Evolutionary conservation across 2,329 filamentous ascomycete species (phyloP).

Genomic region (Westerdykella sp.): DNA sequence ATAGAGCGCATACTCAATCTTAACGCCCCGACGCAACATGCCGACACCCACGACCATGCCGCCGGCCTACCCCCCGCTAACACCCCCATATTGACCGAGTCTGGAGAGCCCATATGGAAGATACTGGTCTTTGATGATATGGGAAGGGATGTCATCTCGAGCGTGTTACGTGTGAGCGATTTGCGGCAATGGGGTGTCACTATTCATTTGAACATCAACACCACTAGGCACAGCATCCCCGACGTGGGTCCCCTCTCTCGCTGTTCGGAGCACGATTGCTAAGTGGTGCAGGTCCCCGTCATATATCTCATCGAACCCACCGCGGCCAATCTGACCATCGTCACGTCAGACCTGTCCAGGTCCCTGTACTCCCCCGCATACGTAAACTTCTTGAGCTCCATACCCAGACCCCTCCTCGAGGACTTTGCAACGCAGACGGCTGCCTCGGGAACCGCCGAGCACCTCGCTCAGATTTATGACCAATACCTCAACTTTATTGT

Average conservation of each 20-base stretch:
- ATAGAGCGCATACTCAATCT: constrained; percentile 95
- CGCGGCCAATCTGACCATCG: constrained; percentile 68
- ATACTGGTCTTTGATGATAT: constrained; percentile 81
- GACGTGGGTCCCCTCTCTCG: constrained; percentile 56
- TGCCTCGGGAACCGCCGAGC: constrained; percentile 74
- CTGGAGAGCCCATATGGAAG: constrained; percentile 95
- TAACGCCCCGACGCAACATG: constrained; percentile 60
- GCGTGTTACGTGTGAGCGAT: constrained; percentile 89
- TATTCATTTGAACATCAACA: constrained; percentile 58
- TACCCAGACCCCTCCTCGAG: constrained; percentile 83
- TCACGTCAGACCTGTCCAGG: constrained; percentile 79
- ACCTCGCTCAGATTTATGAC: constrained; percentile 87
- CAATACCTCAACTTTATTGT: constrained; percentile 98
- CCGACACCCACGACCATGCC: constrained; percentile 52
- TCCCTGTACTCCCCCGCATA: constrained; percentile 90
- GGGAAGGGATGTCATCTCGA: constrained; percentile 93
- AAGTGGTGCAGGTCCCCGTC: constrained; percentile 53
- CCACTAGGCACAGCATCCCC: constrained; percentile 79
- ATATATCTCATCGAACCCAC: constrained; percentile 95
- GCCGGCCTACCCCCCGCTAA: constrained; percentile 62
- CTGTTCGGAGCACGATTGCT: constrained; percentile 4
- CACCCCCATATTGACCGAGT: constrained; percentile 74
- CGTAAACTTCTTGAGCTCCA: constrained; percentile 92
- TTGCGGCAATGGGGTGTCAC: constrained; percentile 72
- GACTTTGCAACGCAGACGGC: constrained; percentile 90